These are phyloP conservation scores for Cucurbita ficifolia DNA, from an alignment of 306 rosid species.

Conservation along the genomic window DNA sequence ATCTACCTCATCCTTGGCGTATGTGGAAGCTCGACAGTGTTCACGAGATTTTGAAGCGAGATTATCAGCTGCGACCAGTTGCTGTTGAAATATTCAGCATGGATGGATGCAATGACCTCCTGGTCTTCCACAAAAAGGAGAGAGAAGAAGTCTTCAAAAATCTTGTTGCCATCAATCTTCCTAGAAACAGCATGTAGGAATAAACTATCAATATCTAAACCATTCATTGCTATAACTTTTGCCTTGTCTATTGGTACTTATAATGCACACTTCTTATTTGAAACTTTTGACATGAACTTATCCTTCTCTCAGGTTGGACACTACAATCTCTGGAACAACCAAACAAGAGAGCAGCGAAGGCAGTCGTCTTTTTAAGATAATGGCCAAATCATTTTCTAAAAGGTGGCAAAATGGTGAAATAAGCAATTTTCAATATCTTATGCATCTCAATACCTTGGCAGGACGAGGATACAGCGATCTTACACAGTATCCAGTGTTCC, in stretches of 20 bases:
- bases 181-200: constrained; percentile 90
- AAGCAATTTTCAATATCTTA: constrained; percentile 96
- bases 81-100: constrained; percentile 98
- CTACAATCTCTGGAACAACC: constrained; percentile 90
- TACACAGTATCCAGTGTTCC: constrained; percentile 97
- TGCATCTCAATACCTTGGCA: constrained; percentile 99
- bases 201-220: constrained; percentile 1
- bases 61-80: constrained; percentile 98
- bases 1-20: constrained; percentile 85
- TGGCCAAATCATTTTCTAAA: constrained; percentile 91
- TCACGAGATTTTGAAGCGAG: constrained; percentile 98
- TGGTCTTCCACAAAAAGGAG: constrained; percentile 97
- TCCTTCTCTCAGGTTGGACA: constrained; percentile 71
- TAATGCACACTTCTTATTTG: not conserved
- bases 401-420: constrained; percentile 99
- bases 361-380: constrained; percentile 76
- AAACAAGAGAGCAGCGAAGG: constrained; percentile 95
- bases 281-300: not conserved
- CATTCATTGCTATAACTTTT: not conserved
- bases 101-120: constrained; percentile 98
- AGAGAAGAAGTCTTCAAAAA: constrained; percentile 94
- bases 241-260: not conserved
- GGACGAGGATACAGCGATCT: constrained; percentile 99
- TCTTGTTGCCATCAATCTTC: constrained; percentile 87
- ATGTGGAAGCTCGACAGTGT: constrained; percentile 99